Evolutionary conservation across 2,329 filamentous ascomycete genomes (phyloP), one percentile per base, ranked within the genome.

Genomic region (Scedosporium minutisporum): DNA sequence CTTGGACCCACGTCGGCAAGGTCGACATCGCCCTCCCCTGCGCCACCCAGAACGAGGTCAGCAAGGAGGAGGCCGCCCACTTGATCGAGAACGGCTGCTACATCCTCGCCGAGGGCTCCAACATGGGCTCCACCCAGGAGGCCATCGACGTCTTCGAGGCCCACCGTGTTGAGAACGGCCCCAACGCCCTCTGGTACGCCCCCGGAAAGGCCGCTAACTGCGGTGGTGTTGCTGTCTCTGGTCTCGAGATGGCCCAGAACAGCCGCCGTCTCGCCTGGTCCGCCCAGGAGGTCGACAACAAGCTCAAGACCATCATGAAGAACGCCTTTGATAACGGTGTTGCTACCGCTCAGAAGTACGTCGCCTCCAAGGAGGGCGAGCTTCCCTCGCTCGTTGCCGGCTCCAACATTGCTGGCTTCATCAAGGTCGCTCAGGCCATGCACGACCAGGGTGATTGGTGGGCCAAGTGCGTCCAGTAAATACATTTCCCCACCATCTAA

Each of bases 231-330:
- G 95, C 95, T 63, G 95, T 99, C 48, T 96, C 92, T 2, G 95
- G 95, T 70, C 86, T 99, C 55, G 95, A 99, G 84, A 99, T 99
- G 95, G 93, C 93, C 6, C 95, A 99, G 86, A 97, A 99, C 86
- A 93, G 89, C 67, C 78, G 88, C 76, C 88, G 93, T 65, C 82
- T 97, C 67, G 84, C 79, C 72, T 99, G 95, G 95, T 90, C 90
- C 29, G 72, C 82, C 57, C 90, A 96, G 81, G 89, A 96, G 81
- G 95, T 97, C 67, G 93, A 97, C 78, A 79, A 82, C 69, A 91
- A 91, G 79, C 87, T 99, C 72, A 92, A 96, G 84, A 81, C 77
- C 70, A 97, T 97, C 80, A 99, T 99, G 95, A 88, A 93, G 82
- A 83, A 86, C 67, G 93, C 90, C 75, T 99, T 97, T 81, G 82